Conservation (phyloP, 345 rosid species). For the Eucalyptus curtisii region DNA sequence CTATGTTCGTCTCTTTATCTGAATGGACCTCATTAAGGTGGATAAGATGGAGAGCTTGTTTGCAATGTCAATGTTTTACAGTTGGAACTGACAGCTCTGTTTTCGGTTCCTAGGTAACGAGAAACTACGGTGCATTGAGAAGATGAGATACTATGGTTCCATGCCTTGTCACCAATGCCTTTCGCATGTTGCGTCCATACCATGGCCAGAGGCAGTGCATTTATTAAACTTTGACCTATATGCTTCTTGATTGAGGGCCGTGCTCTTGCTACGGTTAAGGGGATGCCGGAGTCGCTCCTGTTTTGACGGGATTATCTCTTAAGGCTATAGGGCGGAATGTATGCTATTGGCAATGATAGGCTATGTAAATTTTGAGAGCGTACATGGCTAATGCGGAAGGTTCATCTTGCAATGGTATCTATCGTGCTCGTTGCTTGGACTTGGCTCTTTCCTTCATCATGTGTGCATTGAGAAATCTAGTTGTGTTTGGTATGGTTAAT, state of each 20-base stretch:
- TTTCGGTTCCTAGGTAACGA: slow-evolving; percentile 35
- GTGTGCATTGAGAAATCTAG: neutral
- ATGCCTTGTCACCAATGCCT: neutral
- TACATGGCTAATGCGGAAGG: neutral
- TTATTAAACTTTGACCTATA: neutral
- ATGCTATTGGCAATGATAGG: neutral
- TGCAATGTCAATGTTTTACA: neutral
- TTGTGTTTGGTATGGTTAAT: neutral
- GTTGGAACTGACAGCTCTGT: neutral
- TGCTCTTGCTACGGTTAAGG: neutral
- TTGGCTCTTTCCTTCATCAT: neutral
- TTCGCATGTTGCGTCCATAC: neutral
- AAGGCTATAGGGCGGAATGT: neutral
- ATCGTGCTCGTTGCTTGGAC: neutral
- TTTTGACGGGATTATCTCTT: neutral
- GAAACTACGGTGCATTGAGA: slow-evolving; percentile 89
- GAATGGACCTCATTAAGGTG: neutral
- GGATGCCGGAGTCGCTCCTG: neutral
- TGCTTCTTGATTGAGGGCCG: neutral
- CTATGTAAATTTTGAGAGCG: neutral
- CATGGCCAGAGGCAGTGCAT: neutral
- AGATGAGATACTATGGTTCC: slow-evolving; percentile 6
- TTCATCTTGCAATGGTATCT: neutral
- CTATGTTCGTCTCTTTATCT: neutral
- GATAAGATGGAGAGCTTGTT: neutral